Evolutionary conservation across 805 yeast species (phyloP).

Genomic region (Starmerella floricola): DNA sequence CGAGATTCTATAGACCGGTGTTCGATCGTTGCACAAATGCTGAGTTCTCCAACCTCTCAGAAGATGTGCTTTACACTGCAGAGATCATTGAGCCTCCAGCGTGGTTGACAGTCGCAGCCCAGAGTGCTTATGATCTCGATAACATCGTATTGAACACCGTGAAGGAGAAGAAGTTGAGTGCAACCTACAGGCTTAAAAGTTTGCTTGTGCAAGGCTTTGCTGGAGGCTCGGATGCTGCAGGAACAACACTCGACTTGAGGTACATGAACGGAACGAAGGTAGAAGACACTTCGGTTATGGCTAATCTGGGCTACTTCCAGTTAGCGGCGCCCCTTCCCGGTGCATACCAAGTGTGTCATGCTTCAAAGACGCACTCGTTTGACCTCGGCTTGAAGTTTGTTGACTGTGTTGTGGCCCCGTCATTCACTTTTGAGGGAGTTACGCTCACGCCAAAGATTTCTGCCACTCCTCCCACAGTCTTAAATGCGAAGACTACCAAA

Average conservation of each 20-base stretch:
- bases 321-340: constrained; percentile 59
- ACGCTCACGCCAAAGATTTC: neutral
- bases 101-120: constrained; percentile 53
- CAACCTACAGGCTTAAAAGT: constrained; percentile 40
- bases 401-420: constrained; percentile 5
- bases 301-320: constrained; percentile 74
- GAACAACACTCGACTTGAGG: constrained; percentile 38
- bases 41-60: constrained; percentile 39
- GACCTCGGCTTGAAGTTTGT: neutral
- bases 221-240: constrained; percentile 27
- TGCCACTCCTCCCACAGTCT: neutral
- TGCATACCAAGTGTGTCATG: constrained; percentile 34
- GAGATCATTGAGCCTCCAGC: constrained; percentile 50
- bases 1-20: constrained; percentile 15
- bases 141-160: constrained; percentile 40
- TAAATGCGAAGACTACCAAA: neutral
- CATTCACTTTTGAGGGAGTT: neutral
- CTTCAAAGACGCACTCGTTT: neutral
- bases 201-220: constrained; percentile 43
- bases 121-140: constrained; percentile 48
- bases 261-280: constrained; percentile 14
- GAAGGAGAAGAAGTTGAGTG: constrained; percentile 30
- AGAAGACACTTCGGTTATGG: constrained; percentile 58
- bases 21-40: constrained; percentile 25
- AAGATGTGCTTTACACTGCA: constrained; percentile 39